Base-by-base conservation (phyloP, 2,329 filamentous ascomycete genomes). In the Tolypocladium sp. region DNA sequence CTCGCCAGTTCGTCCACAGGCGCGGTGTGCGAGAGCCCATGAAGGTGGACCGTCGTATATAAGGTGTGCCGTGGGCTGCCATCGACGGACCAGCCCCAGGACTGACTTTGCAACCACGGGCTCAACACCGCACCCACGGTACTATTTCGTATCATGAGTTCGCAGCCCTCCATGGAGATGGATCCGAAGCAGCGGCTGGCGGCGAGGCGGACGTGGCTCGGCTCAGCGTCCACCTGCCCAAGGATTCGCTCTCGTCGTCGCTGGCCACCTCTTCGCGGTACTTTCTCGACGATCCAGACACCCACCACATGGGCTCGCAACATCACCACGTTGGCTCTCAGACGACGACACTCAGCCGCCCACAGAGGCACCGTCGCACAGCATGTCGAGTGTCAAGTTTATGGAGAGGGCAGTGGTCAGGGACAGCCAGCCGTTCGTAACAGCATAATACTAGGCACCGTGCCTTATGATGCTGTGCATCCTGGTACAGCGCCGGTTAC, bases 211-310 rank as follows among this genome's bases (percentile, higher is more conserved):
- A 59, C 9, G 12, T 55, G 46, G 58, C 65, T 37, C 66, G 61
- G 27, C 63, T 69, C 8, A 69, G 66, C 53, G 63, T 69, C 10
- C 63, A 65, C 30, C 51, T 69, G 2, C 68, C 67, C 8, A 62
- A 62, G 13, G 64, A 67, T 25, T 63, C 66, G 10, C 63, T 69
- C 12, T 62, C 62, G 55, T 66, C 67, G 0, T 64, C 66, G 4
- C 58, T 69, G 13, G 60, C 62, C 44, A 62, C 60, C 35, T 67
- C 67, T 1, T 69, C 68, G 2, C 63, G 64, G 13, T 63, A 69
- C 56, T 68, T 68, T 42, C 56, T 62, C 17, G 62, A 66, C 10
- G 68, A 69, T 25, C 61, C 58, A 0, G 67, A 68, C 20, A 66
- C 65, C 3, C 63, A 64, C 33, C 62, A 54, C 10, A 57, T 65